Evolutionary conservation across 768 basidiomycete species (phyloP).

Genomic region (Pleurotus platypus): DNA sequence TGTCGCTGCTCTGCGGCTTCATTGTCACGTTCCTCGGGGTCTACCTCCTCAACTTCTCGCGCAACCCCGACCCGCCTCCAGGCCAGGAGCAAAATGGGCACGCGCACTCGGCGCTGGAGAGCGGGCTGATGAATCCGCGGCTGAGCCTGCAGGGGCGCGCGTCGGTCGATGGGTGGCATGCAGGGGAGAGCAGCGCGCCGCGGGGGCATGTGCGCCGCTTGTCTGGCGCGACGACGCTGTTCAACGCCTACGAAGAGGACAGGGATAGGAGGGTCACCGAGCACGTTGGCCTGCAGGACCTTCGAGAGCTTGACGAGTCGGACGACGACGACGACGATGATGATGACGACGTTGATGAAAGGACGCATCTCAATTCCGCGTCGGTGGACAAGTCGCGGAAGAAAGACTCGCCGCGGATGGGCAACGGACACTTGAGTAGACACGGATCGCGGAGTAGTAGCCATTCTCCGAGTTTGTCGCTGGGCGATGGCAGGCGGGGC

Average conservation of each 20-base stretch:
- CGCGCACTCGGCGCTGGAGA: conserved; percentile 53
- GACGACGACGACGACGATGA: conserved; percentile 45
- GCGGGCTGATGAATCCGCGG: conserved; percentile 72
- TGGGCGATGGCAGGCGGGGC: conserved; percentile 22
- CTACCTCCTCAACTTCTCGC: conserved; percentile 86
- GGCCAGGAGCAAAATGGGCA: conserved; percentile 26
- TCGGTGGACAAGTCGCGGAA: conserved; percentile 15
- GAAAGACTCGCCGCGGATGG: conserved; percentile 9
- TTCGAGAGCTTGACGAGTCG: conserved; percentile 68
- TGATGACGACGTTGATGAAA: conserved; percentile 45
- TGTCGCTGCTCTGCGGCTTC: conserved; percentile 89
- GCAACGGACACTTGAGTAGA: conserved; percentile 10
- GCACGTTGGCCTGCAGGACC: conserved; percentile 54
- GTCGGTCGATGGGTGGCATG: conserved; percentile 72
- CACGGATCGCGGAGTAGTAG: conserved; percentile 51
- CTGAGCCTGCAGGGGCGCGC: conserved; percentile 77
- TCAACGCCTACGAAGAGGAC: conserved; percentile 70
- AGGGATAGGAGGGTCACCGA: conserved; percentile 23
- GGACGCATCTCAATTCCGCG: conserved; percentile 27
- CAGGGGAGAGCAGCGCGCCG: conserved; percentile 16
- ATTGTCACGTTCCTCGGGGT: conserved; percentile 94
- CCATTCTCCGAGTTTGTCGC: conserved; percentile 44
- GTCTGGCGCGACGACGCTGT: conserved; percentile 62
- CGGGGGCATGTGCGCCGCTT: conserved; percentile 60
- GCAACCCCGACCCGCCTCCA: conserved; percentile 44